Percentiles rank a stretch among this genome's conserved stretches.
Evolutionary conservation across 225 moss, liverwort and hornwort genomes (phyloP).

Genomic region (Bryum argenteum): DNA sequence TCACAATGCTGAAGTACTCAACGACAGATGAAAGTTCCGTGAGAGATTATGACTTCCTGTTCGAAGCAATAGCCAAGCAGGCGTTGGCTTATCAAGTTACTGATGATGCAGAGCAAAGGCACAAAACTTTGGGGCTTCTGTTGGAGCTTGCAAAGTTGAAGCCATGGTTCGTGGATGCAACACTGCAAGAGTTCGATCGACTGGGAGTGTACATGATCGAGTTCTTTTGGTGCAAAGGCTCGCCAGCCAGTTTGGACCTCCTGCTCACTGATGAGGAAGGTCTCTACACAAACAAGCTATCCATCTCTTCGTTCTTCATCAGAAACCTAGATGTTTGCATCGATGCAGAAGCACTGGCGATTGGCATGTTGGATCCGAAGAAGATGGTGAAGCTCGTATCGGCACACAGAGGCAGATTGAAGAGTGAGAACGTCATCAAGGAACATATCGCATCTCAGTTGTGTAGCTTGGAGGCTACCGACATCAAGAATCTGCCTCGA

Average conservation of each 20-base stretch:
- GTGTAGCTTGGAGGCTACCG: background rate
- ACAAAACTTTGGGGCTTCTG: conserved; percentile 14
- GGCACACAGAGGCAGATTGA: background rate
- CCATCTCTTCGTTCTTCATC: conserved; percentile 5
- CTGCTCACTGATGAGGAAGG: background rate
- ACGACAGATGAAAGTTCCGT: background rate
- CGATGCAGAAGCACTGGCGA: background rate
- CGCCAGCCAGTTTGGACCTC: background rate
- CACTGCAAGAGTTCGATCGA: conserved; percentile 18
- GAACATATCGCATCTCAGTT: conserved; percentile 19
- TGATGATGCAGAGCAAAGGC: background rate
- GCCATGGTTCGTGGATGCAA: conserved; percentile 19
- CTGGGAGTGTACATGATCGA: conserved; percentile 23
- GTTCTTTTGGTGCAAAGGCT: conserved; percentile 8
- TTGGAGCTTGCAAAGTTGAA: conserved; percentile 18
- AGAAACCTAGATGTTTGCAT: conserved; percentile 13
- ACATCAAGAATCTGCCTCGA: conserved; percentile 21
- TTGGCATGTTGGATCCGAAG: conserved; percentile 11
- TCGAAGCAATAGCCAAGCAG: background rate
- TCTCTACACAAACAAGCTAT: background rate
- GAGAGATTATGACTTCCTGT: background rate
- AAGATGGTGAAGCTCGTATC: conserved; percentile 22
- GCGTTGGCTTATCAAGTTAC: conserved; percentile 3
- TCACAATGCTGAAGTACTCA: conserved; percentile 24
- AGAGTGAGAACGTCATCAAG: conserved; percentile 21